Base-by-base conservation (phyloP, 345 rosid species). In the Lepidium sativum region DNA sequence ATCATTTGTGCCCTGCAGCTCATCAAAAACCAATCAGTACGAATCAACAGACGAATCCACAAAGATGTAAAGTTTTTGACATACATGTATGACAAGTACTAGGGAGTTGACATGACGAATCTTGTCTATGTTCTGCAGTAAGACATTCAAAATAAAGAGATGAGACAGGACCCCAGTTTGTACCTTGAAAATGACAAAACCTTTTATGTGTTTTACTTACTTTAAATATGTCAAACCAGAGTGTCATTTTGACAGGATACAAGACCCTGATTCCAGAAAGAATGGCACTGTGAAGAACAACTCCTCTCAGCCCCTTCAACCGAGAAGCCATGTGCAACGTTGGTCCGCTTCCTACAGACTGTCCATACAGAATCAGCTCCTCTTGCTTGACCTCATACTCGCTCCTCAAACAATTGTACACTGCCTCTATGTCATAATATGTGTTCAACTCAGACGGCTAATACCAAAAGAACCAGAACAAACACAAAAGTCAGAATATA, bases 291-390 rank as follows among this genome's bases (percentile, higher is more conserved):
- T 94, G 99, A 78, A 94, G 96, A 75, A 94, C 88, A 9, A 88
- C 91, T 20, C 91, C 97, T 75, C 99, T 81, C 54, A 88, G 71
- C 63, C 70, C 81, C 54, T 81, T 77, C 59, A 94, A 76, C 9
- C 83, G 74, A 56, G 91, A 77, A 72, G 88, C 99, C 72, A 94
- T 73, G 67, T 94, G 99, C 50, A 90, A 65, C 4, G 97, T 94
- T 0, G 99, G 99, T 1, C 96, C 99, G 51, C 99, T 94, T 54
- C 99, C 99, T 45, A 94, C 99, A 14, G 99, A 94, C 64, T 94
- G 99, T 4, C 99, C 99, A 6, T 94, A 94, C 21, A 94, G 44
- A 40, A 90, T 94, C 71, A 94, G 60, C 35, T 90, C 97, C 71
- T 94, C 97, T 64, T 85, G 91, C 57, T 79, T 84, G 9, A 90